Evolutionary conservation across 768 basidiomycete genomes (phyloP), one percentile per base, ranked within the genome.

Genomic region (Phaeotremella skinneri): DNA sequence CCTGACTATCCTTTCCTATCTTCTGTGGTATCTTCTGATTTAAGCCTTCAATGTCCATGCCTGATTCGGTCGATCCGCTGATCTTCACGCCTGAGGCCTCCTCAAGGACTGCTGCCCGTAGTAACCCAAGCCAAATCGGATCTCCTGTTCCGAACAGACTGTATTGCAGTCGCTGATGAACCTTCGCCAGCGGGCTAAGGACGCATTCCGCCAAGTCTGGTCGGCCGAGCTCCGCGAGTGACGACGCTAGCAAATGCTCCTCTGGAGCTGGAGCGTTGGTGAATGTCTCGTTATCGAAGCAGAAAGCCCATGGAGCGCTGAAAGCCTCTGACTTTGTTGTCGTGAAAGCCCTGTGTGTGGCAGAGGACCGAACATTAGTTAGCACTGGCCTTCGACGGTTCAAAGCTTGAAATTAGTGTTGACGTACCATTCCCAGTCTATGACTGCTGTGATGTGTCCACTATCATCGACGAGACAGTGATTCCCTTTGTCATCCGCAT

Each of bases 351-450:
- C 17, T 37, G 17, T 17, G 25, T 17, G 34, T 37, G 9, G 34
- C 17, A 37, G 17, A 7, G 34, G 17, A 21, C 30, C 14, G 26
- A n/a, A n/a, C n/a, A n/a, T n/a, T n/a, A n/a, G n/a, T n/a, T n/a
- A n/a, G n/a, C n/a, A n/a, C n/a, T n/a, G n/a, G n/a, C n/a, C n/a
- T n/a, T n/a, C n/a, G n/a, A n/a, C n/a, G n/a, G n/a, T n/a, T n/a
- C n/a, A n/a, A n/a, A n/a, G n/a, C n/a, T n/a, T n/a, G n/a, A n/a
- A n/a, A n/a, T n/a, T n/a, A n/a, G n/a, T n/a, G n/a, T n/a, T n/a
- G n/a, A 41, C 52, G 54, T 32, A 61, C 60, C 60, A 61, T 32
- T 61, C 37, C 60, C 60, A 61, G 52, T 61, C 60, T 6, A 61
- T 47, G 5, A 52, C 30, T 25, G 39, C 55, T 11, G 55, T 51